Evolutionary conservation across 2,329 filamentous ascomycete genomes (phyloP).

Genomic region (Parascedosporium putredinis): DNA sequence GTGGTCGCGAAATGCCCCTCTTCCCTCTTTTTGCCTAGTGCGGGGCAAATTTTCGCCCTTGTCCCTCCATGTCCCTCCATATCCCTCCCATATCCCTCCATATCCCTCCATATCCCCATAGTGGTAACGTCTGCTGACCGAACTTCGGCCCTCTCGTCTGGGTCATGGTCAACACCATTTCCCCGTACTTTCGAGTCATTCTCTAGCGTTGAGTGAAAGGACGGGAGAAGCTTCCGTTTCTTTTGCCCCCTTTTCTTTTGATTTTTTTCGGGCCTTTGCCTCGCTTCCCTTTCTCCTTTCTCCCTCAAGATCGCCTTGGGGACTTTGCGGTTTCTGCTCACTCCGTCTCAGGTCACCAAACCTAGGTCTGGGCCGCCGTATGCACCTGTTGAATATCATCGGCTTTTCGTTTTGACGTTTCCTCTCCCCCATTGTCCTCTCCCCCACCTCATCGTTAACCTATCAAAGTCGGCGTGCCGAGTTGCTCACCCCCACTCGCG

Average conservation of each 20-base stretch:
- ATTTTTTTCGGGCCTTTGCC: too few species aligned
- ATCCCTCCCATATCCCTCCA: too few species aligned
- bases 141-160: not conserved
- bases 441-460: slow-evolving; percentile 1
- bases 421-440: not conserved
- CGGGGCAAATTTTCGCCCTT: slow-evolving; percentile 6
- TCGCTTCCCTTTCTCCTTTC: not conserved
- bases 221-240: not conserved
- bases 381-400: too few species aligned
- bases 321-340: not conserved
- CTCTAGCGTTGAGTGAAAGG: too few species aligned
- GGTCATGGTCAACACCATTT: not conserved
- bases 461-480: not conserved
- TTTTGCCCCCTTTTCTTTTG: not conserved
- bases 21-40: slow-evolving; percentile 1
- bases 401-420: not conserved
- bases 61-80: too few species aligned
- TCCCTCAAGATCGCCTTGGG: not conserved
- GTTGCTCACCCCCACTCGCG: slow-evolving; percentile 1
- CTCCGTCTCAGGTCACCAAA: too few species aligned
- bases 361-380: too few species aligned
- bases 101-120: too few species aligned
- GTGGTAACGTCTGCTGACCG: slow-evolving; percentile 1
- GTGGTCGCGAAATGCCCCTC: not conserved
- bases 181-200: not conserved